Base-by-base conservation (phyloP, 139 green algal species). In the Micractinium conductrix region DNA sequence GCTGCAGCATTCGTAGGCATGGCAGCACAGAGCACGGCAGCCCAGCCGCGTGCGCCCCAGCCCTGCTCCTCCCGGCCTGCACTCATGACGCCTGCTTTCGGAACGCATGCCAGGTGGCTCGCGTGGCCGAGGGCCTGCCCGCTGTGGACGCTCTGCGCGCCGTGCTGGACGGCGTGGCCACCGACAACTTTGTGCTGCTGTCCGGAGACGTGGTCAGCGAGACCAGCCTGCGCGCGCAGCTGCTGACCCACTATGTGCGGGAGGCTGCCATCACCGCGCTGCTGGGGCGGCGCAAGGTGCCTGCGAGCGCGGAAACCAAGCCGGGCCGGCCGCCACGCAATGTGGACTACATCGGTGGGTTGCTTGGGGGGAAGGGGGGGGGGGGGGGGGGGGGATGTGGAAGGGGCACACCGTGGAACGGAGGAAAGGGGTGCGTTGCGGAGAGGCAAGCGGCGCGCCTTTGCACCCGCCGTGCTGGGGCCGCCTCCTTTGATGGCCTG, bases 311-410 rank as follows among this genome's bases (percentile, higher is more conserved):
- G 44, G 92, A 95, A 43, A 97, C 93, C 45, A 96, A 97, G 83
- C 91, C 92, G 17, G 94, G 94, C n/a, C 94, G 95, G 72, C 76
- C 92, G 44, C 93, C 93, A 24, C 92, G 90, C 76, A 92, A 93
- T 38, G 94, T 96, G 12, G 94, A 97, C 88, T 98, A 96, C 71
- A 80, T 96, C 19, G 94, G 92, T 65, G 68, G 8, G 70, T 58
- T 58, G 48, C 48, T 22, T 10, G 14, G 48, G 10, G 48, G 12
- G 48, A 10, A 63, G 55, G 26, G 10, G n/a, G n/a, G n/a, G n/a
- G n/a, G n/a, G n/a, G n/a, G n/a, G n/a, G n/a, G n/a, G n/a, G n/a
- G n/a, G n/a, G n/a, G n/a, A n/a, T n/a, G n/a, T n/a, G n/a, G n/a
- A n/a, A n/a, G n/a, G n/a, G n/a, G n/a, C n/a, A n/a, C n/a, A n/a